Conservation (phyloP, 805 yeast species). For the Yarrowia phangngaensis region DNA sequence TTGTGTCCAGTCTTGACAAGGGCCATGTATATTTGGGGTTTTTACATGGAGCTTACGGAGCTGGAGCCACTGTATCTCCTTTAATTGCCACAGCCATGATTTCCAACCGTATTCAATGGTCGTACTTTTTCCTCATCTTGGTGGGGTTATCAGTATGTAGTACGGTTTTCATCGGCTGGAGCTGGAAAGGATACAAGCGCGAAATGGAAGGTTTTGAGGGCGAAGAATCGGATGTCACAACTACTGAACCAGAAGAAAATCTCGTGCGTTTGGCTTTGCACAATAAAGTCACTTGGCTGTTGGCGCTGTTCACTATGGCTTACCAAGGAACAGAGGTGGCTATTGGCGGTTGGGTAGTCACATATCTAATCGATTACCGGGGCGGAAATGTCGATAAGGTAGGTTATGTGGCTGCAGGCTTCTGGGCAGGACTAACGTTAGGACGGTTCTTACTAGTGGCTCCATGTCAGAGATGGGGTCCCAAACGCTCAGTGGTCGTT, state of each 20-base stretch:
- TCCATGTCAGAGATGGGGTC: constrained; percentile 15
- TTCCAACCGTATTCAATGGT: constrained; percentile 51
- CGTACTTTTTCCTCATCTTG: constrained; percentile 51
- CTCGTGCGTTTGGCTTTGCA: constrained; percentile 22
- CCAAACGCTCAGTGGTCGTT: constrained; percentile 5
- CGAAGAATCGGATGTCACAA: constrained; percentile 5
- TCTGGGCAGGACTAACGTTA: constrained; percentile 65
- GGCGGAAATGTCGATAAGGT: constrained; percentile 46
- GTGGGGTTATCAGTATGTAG: constrained; percentile 42
- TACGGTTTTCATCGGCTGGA: constrained; percentile 39
- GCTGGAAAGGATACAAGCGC: constrained; percentile 43
- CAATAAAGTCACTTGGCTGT: constrained; percentile 40
- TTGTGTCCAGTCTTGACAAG: background rate
- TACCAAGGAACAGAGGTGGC: constrained; percentile 70
- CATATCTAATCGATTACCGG: constrained; percentile 56
- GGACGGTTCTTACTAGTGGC: constrained; percentile 52
- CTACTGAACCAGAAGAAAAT: background rate
- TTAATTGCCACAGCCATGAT: constrained; percentile 57
- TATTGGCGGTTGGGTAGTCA: constrained; percentile 67
- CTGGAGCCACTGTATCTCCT: constrained; percentile 70
- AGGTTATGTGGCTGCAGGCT: constrained; percentile 65
- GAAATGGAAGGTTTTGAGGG: constrained; percentile 21
- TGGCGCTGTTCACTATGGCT: constrained; percentile 53
- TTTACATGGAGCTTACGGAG: constrained; percentile 66
- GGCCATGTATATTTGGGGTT: constrained; percentile 46